A percentile compares a stretch with the other conserved stretches of the same genome.
Conservation (phyloP, 2,329 filamentous ascomycete species). For the Sclerotinia glacialis region DNA sequence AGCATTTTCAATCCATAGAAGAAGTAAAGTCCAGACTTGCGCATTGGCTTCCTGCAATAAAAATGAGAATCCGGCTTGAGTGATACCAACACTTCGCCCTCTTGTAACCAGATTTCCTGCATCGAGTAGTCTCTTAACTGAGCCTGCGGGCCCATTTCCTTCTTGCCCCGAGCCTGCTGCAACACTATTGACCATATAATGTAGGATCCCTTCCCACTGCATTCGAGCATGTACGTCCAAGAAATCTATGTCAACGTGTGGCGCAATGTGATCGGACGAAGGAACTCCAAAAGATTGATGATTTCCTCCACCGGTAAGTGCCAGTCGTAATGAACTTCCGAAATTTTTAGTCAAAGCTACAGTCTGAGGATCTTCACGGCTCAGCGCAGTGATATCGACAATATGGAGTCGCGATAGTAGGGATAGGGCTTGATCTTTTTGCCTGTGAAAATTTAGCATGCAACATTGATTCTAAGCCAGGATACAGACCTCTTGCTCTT, state of each 20-base stretch:
- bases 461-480: constrained; percentile 6
- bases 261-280: constrained; percentile 60
- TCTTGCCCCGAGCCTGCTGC: constrained; percentile 50
- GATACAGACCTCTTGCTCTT: constrained; percentile 52
- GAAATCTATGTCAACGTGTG: constrained; percentile 64
- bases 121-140: constrained; percentile 81
- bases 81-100: constrained; percentile 66
- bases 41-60: constrained; percentile 92
- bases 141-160: constrained; percentile 61
- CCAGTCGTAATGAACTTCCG: constrained; percentile 75
- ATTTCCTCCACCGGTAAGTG: constrained; percentile 80
- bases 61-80: constrained; percentile 90
- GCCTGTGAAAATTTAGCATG: constrained; percentile 46
- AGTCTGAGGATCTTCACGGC: constrained; percentile 62
- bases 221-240: constrained; percentile 81
- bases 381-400: constrained; percentile 61
- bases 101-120: constrained; percentile 76
- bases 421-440: constrained; percentile 79
- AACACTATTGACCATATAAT: constrained; percentile 85
- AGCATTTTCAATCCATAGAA: constrained; percentile 87
- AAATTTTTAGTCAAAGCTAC: constrained; percentile 81
- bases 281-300: constrained; percentile 91
- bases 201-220: constrained; percentile 94
- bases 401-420: constrained; percentile 87
- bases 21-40: constrained; percentile 92